Percentiles rank a stretch among this genome's conserved stretches.
These are phyloP conservation scores for Metschnikowia anglica DNA, from an alignment of 805 yeast genomes.

Conservation along the genomic window DNA sequence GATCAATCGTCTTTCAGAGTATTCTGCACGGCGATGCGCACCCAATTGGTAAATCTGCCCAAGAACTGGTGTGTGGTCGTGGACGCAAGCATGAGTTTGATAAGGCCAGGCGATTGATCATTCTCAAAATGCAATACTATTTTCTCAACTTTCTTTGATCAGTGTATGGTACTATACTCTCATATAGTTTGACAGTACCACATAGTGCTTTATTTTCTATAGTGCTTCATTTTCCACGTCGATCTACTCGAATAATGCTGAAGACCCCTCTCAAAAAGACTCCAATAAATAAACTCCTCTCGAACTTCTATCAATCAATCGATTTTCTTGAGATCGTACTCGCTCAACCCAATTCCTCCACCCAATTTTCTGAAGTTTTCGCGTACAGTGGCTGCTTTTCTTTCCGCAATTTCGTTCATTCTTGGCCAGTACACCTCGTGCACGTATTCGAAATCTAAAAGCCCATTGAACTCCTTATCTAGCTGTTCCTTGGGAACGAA, in stretches of 20 bases:
- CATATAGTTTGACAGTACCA: no score
- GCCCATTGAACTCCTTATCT: constrained; percentile 49
- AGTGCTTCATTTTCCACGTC: neutral
- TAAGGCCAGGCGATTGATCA: no score
- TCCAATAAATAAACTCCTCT: neutral
- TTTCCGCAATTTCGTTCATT: constrained; percentile 43
- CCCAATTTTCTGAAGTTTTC: constrained; percentile 46
- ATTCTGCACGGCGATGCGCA: constrained; percentile 5
- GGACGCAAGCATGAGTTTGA: neutral
- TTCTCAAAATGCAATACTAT: neutral
- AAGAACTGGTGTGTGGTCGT: neutral
- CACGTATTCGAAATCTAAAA: constrained; percentile 50
- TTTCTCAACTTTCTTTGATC: neutral
- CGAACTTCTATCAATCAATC: neutral
- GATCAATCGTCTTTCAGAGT: neutral
- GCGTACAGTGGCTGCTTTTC: constrained; percentile 33
- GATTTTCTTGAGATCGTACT: constrained; percentile 45
- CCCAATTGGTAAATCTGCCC: constrained; percentile 3
- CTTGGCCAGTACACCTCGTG: constrained; percentile 56
- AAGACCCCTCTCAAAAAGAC: neutral
- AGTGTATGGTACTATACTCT: no score
- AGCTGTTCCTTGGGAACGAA: constrained; percentile 54
- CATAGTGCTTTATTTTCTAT: no score
- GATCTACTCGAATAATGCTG: neutral
- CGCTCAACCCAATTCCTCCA: constrained; percentile 52